Conservation (phyloP, 2,329 filamentous ascomycete genomes). For the Colletotrichum salicis region DNA sequence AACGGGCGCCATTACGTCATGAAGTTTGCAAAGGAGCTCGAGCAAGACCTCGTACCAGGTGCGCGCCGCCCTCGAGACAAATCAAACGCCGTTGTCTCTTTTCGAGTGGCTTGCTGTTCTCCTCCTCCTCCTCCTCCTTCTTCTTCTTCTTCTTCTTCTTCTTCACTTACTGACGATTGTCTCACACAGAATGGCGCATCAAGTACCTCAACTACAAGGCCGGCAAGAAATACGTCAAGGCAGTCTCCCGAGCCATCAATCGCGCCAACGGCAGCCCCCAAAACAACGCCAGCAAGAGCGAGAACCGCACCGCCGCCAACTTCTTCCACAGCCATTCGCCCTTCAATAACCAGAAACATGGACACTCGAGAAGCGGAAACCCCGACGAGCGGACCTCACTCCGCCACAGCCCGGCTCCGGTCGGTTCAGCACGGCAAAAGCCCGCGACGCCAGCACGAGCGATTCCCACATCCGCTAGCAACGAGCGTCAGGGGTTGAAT, state of each 20-base stretch:
- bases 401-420: constrained; percentile 41
- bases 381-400: constrained; percentile 38
- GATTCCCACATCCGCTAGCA: constrained; percentile 37
- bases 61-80: constrained; percentile 37
- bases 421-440: constrained; percentile 37
- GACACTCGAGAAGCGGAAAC: constrained; percentile 10
- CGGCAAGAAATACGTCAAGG: constrained; percentile 94
- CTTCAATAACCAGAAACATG: constrained; percentile 10
- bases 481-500: constrained; percentile 56
- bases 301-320: constrained; percentile 13
- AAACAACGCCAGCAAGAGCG: constrained; percentile 5
- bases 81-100: constrained; percentile 7
- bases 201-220: constrained; percentile 97
- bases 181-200: constrained; percentile 79
- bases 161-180: not conserved
- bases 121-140: too few species aligned
- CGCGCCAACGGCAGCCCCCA: constrained; percentile 51
- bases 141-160: not conserved
- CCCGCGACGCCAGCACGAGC: constrained; percentile 37
- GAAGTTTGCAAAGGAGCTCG: constrained; percentile 82
- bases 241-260: constrained; percentile 77
- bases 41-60: constrained; percentile 88
- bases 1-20: constrained; percentile 52
- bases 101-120: not conserved
- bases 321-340: constrained; percentile 21